Conservation (phyloP, 2,329 filamentous ascomycete species). For the Nothophoma quercina region DNA sequence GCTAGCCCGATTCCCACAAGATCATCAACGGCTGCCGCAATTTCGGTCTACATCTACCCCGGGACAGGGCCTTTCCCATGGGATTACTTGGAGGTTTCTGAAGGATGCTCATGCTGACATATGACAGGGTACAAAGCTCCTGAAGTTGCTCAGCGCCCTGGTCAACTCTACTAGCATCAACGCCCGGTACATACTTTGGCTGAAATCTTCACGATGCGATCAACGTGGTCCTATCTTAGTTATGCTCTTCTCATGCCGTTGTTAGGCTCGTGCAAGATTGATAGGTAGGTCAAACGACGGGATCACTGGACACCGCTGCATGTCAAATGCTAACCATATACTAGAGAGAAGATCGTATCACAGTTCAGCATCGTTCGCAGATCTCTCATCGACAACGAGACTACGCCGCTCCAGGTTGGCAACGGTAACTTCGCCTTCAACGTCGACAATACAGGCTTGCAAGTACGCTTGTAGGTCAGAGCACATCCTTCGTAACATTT, state of each 20-base stretch:
- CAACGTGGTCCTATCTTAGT: neutral
- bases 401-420: constrained; percentile 60
- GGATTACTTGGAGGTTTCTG: neutral
- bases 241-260: neutral
- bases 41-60: constrained; percentile 27
- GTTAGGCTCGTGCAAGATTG: constrained; percentile 16
- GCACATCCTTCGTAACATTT: neutral
- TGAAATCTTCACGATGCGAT: neutral
- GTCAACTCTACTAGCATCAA: neutral
- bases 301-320: neutral
- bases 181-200: neutral
- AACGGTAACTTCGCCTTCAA: constrained; percentile 59
- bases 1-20: neutral
- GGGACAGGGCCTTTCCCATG: constrained; percentile 5
- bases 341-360: constrained; percentile 27
- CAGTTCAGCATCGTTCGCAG: constrained; percentile 31
- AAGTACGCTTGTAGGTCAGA: constrained; percentile 25
- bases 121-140: neutral
- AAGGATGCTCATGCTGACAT: neutral
- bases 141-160: neutral
- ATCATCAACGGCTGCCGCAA: neutral
- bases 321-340: neutral
- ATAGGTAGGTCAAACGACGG: constrained; percentile 14
- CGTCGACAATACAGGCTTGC: constrained; percentile 56
- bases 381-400: constrained; percentile 44